phyloP scores from a whole-genome alignment of 441 rosid genomes.

The Populus hybrid region DNA sequence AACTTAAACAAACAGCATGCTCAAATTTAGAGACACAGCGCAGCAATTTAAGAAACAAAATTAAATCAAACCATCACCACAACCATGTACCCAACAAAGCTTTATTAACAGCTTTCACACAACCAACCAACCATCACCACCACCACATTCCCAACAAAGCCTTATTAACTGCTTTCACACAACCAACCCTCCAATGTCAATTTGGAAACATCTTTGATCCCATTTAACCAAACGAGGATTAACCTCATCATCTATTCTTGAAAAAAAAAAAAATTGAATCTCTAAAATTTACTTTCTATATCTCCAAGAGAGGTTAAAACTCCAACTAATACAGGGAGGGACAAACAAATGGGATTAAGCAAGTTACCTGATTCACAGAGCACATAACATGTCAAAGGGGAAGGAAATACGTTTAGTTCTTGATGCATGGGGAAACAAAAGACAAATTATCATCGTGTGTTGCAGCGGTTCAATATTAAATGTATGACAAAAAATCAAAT shows the following conservation, averaged over 20 bases:
- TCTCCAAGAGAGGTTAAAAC: background rate
- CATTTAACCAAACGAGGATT: background rate
- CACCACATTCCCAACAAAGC: background rate
- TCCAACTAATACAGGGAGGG: background rate
- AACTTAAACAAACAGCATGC: background rate
- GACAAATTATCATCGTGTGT: background rate
- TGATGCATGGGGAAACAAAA: background rate
- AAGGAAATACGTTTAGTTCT: background rate
- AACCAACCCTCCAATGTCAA: background rate
- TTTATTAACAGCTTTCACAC: background rate
- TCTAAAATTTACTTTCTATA: conserved; percentile 2
- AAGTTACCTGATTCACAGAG: background rate
- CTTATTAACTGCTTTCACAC: background rate
- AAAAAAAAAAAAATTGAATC: background rate
- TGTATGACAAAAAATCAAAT: too few relatives aligned
- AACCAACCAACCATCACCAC: background rate
- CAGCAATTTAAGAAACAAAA: background rate
- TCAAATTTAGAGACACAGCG: background rate
- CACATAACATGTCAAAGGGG: background rate
- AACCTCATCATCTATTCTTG: background rate
- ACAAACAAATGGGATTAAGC: background rate
- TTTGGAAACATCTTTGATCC: background rate
- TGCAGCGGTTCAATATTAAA: background rate
- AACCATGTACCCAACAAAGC: background rate
- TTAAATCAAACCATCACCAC: background rate